phyloP scores from a whole-genome alignment of 2,329 filamentous ascomycete genomes.

The Knoxdaviesia proteae region DNA sequence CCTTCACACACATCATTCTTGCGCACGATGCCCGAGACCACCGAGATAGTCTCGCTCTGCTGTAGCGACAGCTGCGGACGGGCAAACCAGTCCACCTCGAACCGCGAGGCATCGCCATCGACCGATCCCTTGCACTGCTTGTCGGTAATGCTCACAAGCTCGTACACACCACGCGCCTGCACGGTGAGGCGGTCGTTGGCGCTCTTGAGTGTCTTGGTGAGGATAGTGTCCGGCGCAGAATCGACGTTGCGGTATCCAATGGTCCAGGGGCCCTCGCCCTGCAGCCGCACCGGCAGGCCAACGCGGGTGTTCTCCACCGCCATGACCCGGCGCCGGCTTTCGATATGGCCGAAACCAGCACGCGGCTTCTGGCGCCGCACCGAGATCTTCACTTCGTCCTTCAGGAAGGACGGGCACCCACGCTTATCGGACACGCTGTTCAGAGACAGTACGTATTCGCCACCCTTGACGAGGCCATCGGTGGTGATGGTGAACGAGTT shows the following conservation, averaged over 20 bases:
- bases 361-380: constrained; percentile 79
- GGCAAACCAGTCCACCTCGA: constrained; percentile 69
- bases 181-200: constrained; percentile 51
- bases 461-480: constrained; percentile 52
- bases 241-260: constrained; percentile 49
- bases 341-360: constrained; percentile 66
- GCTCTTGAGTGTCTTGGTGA: constrained; percentile 26
- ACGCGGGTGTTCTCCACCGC: constrained; percentile 59
- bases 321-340: constrained; percentile 54
- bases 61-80: constrained; percentile 52
- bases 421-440: constrained; percentile 72
- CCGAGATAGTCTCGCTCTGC: constrained; percentile 37
- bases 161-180: constrained; percentile 50
- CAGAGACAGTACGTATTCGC: constrained; percentile 74
- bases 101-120: constrained; percentile 50
- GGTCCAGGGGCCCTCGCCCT: constrained; percentile 69
- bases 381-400: constrained; percentile 66
- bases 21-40: constrained; percentile 33
- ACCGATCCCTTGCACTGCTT: constrained; percentile 64
- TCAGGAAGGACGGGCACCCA: constrained; percentile 67
- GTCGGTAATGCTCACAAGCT: constrained; percentile 60
- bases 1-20: constrained; percentile 85
- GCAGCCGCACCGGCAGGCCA: constrained; percentile 61
- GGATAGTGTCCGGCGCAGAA: constrained; percentile 6
- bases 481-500: constrained; percentile 54